Base-by-base conservation (phyloP, 371 early-diverging fungal genomes). In the Mucor saturninus region DNA sequence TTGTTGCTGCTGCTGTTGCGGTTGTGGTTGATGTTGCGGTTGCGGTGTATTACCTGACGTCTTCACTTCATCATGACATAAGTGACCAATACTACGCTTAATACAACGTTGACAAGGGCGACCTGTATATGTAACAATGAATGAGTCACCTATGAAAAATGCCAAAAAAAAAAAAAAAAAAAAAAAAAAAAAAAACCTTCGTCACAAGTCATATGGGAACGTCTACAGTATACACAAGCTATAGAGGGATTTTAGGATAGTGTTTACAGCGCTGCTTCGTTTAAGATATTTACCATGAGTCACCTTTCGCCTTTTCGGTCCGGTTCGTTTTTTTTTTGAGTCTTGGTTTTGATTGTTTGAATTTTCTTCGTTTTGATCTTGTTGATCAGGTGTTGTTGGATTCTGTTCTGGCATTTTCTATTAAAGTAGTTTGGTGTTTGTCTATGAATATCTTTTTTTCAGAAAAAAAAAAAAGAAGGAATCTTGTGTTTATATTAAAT, bases 91-190 rank as follows among this genome's bases (percentile, higher is more conserved):
- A 67, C 88, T 89, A 39, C 95, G 83, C 72, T 92, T 92, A 59
- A 94, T 90, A 69, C 95, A 95, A 37, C 95, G 87, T 70, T 91
- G 91, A 74, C 96, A 95, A 15, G 96, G 96, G 15, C 96, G 86
- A 45, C 85, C 88, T 86, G 56, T 26, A 13, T 42, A 62, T 13
- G 26, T 4, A 26, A 15, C 5, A 32, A 29, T 3, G 51, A n/a
- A 26, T 8, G 13, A 14, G 49, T n/a, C 11, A 15, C n/a, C 28
- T 46, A n/a, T 21, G 6, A 1, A 21, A 21, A 21, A 21, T 21
- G 21, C 21, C 21, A 21, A 21, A 21, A 21, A 21, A 21, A 21
- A 21, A 21, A 21, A 21, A 21, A 21, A 21, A 21, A 21, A 87
- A 21, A 21, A 21, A 21, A 21, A 21, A 21, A 21, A 21, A 21